Evolutionary conservation across 345 rosid species (phyloP), one percentile per base, ranked within the genome.

Genomic region (Erysimum cheiranthoides): DNA sequence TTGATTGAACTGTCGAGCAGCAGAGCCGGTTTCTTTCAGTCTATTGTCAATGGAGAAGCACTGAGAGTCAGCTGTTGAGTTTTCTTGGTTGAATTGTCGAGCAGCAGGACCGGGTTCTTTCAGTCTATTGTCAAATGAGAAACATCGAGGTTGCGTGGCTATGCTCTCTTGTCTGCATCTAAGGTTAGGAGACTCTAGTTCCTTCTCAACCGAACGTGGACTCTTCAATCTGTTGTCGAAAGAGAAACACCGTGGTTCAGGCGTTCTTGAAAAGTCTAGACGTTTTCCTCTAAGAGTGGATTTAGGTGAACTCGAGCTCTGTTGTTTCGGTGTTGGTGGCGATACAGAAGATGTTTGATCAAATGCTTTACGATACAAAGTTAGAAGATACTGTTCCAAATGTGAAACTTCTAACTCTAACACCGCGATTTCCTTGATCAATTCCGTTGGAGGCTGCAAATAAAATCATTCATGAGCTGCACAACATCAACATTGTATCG

Each of bases 341-440:
- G 97, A 83, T 53, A 83, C 82, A 18, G 85, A 80, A 59, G 89
- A 80, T 49, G 63, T 61, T 83, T 89, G 91, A 85, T 90, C 97
- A 85, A 95, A 95, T 34, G 93, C 96, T 79, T 83, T 88, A 31
- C 99, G 85, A 64, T 95, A 95, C 61, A 95, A 77, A 12, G 92
- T 86, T 56, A 95, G 90, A 83, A 95, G 99, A 59, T 95, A 86
- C 64, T 90, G 98, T 59, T 95, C 99, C 84, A 95, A 75, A 81
- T 92, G 80, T 12, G 86, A 93, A 57, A 95, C 98, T 85, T 95
- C 98, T 81, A 89, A 77, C 85, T 95, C 98, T 25, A 95, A 58
- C 35, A 90, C 92, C 0, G 98, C 92, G 3, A 90, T 90, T 84
- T 95, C 98, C 74, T 85, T 92, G 66, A 95, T 91, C 71, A 95